These are phyloP conservation scores for Ogataea philodendri DNA, from an alignment of 805 yeast species.

Conservation along the genomic window DNA sequence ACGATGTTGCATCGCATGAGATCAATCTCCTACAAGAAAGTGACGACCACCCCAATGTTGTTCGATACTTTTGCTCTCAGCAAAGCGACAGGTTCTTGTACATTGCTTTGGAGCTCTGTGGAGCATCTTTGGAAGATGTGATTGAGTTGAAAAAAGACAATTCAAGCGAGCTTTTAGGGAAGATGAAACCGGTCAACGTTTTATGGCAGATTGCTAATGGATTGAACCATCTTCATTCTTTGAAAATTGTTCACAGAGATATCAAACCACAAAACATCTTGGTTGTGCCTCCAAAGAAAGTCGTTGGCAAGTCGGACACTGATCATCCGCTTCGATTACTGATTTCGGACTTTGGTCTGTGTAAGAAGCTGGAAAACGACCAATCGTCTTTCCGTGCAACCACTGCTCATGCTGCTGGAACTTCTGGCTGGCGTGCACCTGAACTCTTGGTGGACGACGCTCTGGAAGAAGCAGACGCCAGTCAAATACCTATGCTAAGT, in stretches of 20 bases:
- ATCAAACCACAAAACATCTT: constrained; percentile 91
- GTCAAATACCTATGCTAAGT: constrained; percentile 9
- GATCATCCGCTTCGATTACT: constrained; percentile 65
- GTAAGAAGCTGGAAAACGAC: constrained; percentile 87
- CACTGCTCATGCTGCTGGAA: constrained; percentile 90
- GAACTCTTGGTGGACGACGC: constrained; percentile 57
- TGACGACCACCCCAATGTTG: constrained; percentile 95
- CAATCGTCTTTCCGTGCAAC: constrained; percentile 94
- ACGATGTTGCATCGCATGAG: constrained; percentile 91
- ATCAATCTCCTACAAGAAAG: constrained; percentile 85
- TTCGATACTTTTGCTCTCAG: constrained; percentile 91
- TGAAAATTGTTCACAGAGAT: constrained; percentile 93
- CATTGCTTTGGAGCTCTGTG: constrained; percentile 90
- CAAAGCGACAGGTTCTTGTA: constrained; percentile 82
- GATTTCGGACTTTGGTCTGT: constrained; percentile 94
- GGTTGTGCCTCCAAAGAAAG: constrained; percentile 66
- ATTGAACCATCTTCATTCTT: constrained; percentile 77
- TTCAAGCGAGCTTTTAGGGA: constrained; percentile 37
- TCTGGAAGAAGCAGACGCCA: constrained; percentile 23
- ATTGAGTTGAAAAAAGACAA: constrained; percentile 50
- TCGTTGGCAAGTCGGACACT: constrained; percentile 31
- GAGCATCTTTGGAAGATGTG: constrained; percentile 84
- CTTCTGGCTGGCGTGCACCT: constrained; percentile 99
- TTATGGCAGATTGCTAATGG: constrained; percentile 81
- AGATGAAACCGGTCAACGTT: constrained; percentile 51